A percentile compares a stretch with the other conserved stretches of the same genome.
Conservation (phyloP, 345 rosid genomes). For the Adansonia digitata region DNA sequence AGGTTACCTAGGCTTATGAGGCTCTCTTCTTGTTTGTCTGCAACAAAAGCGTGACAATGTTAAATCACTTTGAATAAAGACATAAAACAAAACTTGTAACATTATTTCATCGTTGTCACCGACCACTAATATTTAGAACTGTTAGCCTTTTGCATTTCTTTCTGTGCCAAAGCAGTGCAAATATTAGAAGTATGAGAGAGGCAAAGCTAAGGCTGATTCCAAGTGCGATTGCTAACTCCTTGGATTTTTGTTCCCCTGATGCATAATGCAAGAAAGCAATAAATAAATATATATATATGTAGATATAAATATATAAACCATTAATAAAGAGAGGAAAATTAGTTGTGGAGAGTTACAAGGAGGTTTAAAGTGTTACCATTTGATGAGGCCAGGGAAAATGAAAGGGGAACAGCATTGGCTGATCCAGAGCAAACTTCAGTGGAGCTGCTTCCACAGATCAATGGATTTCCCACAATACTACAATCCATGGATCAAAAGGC, state of each 20-base stretch:
- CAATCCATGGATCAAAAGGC: slow-evolving; percentile 22
- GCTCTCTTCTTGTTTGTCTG: slow-evolving; percentile 76
- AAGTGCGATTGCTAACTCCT: slow-evolving; percentile 60
- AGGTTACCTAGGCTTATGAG: slow-evolving; percentile 70
- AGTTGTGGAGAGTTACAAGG: background rate
- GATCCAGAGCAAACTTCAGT: slow-evolving; percentile 59
- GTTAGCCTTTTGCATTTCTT: slow-evolving; percentile 40
- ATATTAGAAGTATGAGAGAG: slow-evolving; percentile 37
- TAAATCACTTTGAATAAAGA: background rate
- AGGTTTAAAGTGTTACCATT: slow-evolving; percentile 32
- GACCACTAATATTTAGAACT: slow-evolving; percentile 49
- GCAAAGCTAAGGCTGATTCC: slow-evolving; percentile 61
- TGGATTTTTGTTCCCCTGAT: slow-evolving; percentile 49
- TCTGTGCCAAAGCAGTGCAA: slow-evolving; percentile 52
- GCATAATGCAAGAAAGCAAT: background rate
- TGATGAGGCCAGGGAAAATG: slow-evolving; percentile 48
- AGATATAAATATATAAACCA: background rate
- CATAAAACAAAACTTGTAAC: background rate
- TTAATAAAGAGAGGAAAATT: background rate
- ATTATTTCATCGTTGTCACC: slow-evolving; percentile 17
- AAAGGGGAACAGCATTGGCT: slow-evolving; percentile 40
- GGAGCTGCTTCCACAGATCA: slow-evolving; percentile 62
- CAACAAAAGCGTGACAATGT: slow-evolving; percentile 2
- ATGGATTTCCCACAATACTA: slow-evolving; percentile 78
- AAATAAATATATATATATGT: too few relatives aligned